phyloP scores from a whole-genome alignment of 805 yeast genomes.

The Cyberlindnera euphorbiae region DNA sequence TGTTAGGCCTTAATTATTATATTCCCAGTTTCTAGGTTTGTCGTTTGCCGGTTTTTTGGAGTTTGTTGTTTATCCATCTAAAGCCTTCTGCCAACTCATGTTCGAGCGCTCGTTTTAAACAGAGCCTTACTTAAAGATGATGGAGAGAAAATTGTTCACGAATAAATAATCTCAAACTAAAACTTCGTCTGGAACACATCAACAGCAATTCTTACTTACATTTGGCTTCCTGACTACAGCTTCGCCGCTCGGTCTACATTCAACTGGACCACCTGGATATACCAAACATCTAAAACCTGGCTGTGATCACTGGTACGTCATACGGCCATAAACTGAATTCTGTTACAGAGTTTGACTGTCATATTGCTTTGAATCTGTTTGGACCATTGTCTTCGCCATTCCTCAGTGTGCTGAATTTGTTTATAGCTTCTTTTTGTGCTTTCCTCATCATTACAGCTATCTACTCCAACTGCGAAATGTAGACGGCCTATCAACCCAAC shows the following conservation, averaged over 20 bases:
- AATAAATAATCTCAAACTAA: constrained; percentile 32
- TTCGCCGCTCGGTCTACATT: constrained; percentile 39
- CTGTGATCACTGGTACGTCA: constrained; percentile 42
- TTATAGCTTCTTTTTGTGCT: constrained; percentile 31
- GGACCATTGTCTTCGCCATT: constrained; percentile 42
- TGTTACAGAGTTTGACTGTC: constrained; percentile 49
- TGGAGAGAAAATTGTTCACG: constrained; percentile 28
- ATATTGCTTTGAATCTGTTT: constrained; percentile 26
- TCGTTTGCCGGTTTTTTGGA: constrained; percentile 63
- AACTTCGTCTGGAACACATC: constrained; percentile 30
- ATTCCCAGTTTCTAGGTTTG: constrained; percentile 59
- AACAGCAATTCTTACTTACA: constrained; percentile 35
- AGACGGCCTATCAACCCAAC: constrained; percentile 36
- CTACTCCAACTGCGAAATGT: constrained; percentile 37
- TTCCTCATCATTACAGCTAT: constrained; percentile 31
- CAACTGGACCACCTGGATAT: constrained; percentile 59
- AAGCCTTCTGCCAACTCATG: constrained; percentile 46
- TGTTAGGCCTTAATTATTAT: constrained; percentile 49
- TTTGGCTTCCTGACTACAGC: constrained; percentile 42
- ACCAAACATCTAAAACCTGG: constrained; percentile 45
- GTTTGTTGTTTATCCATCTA: constrained; percentile 47
- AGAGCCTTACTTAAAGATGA: constrained; percentile 39
- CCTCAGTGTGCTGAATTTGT: constrained; percentile 30
- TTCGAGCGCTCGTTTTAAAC: constrained; percentile 48
- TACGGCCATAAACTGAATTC: constrained; percentile 51